These are phyloP conservation scores for Candida berthetii DNA, from an alignment of 805 yeast genomes.

Conservation along the genomic window DNA sequence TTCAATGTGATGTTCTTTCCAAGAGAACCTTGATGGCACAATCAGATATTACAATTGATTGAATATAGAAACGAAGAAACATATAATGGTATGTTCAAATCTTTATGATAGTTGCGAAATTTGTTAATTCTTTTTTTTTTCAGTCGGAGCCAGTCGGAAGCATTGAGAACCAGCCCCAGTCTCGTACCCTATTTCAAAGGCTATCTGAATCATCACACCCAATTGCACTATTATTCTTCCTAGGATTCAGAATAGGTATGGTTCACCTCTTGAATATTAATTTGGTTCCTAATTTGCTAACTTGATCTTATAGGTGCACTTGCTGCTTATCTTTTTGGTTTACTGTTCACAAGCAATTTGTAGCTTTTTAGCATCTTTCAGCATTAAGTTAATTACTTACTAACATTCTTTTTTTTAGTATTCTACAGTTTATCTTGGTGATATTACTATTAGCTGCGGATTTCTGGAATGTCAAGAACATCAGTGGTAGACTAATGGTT, in stretches of 20 bases:
- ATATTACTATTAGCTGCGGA: slow-evolving; percentile 79
- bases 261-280: no score
- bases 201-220: slow-evolving; percentile 77
- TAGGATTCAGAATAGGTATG: slow-evolving; percentile 50
- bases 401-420: slow-evolving; percentile 22
- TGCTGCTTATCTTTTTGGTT: slow-evolving; percentile 63
- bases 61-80: no score
- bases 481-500: slow-evolving; percentile 82
- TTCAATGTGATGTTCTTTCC: neutral
- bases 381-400: no score
- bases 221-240: slow-evolving; percentile 60
- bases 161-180: neutral
- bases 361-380: slow-evolving; percentile 10
- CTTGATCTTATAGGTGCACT: slow-evolving; percentile 47
- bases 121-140: no score
- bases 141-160: neutral
- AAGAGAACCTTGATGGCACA: neutral
- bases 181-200: slow-evolving; percentile 33
- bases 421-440: slow-evolving; percentile 72
- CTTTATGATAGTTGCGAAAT: no score
- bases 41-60: no score
- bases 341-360: slow-evolving; percentile 58
- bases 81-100: no score
- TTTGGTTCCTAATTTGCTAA: no score
- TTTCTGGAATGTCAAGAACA: slow-evolving; percentile 90